Evolutionary conservation across 768 basidiomycete genomes (phyloP).

Genomic region (Psilocybe subaeruginosa): DNA sequence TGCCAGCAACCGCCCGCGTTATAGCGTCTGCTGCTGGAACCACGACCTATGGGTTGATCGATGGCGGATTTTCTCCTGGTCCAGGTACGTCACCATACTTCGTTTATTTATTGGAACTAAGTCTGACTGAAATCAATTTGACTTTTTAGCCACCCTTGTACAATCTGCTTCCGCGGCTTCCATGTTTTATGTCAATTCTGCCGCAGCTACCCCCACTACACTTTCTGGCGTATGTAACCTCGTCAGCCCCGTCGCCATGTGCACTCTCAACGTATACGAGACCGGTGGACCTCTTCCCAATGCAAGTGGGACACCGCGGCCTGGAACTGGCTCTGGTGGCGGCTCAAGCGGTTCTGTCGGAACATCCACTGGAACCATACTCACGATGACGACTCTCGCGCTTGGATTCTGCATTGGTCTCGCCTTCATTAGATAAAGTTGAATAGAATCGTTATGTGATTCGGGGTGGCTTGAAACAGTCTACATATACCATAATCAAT

Average conservation of each 20-base stretch:
- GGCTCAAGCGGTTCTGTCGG: neutral
- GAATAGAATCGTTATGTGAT: neutral
- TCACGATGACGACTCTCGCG: slow-evolving; percentile 13
- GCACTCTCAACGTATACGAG: slow-evolving; percentile 24
- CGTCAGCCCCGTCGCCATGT: slow-evolving; percentile 21
- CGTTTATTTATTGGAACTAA: neutral
- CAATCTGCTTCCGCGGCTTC: slow-evolving; percentile 15
- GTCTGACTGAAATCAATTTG: neutral
- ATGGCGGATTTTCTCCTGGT: slow-evolving; percentile 13
- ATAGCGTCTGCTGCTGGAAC: slow-evolving; percentile 14
- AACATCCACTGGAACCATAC: slow-evolving; percentile 1
- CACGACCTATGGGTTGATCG: slow-evolving; percentile 21
- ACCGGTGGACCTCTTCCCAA: slow-evolving; percentile 13
- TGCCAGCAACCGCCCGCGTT: slow-evolving; percentile 15
- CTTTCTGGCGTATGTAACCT: slow-evolving; percentile 25
- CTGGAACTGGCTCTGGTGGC: neutral
- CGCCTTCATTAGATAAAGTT: slow-evolving; percentile 13
- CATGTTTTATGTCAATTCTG: slow-evolving; percentile 19
- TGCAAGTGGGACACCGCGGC: neutral
- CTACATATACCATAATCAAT: too few species aligned
- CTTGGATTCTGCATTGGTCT: slow-evolving; percentile 22
- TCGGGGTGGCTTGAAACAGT: neutral
- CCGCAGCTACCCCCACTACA: slow-evolving; percentile 11
- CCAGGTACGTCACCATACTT: slow-evolving; percentile 17
- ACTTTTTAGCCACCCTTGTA: slow-evolving; percentile 18